Conservation (phyloP, 2,329 filamentous ascomycete species). For the Fusarium sp. region DNA sequence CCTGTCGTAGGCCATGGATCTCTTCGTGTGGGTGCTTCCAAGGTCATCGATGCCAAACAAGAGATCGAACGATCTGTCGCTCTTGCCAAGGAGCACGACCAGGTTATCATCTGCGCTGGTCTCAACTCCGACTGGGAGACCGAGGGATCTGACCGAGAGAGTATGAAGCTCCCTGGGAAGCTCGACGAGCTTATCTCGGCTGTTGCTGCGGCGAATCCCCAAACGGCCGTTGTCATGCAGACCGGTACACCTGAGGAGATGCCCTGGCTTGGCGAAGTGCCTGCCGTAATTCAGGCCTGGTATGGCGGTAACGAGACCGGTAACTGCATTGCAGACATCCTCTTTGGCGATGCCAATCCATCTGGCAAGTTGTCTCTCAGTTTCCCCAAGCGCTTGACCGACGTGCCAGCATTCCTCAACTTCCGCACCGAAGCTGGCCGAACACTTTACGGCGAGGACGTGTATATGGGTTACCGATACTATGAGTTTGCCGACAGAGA, state of each 20-base stretch:
- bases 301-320: conserved; percentile 90
- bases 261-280: conserved; percentile 71
- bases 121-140: conserved; percentile 86
- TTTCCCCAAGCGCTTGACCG: conserved; percentile 74
- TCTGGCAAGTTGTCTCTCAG: conserved; percentile 79
- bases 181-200: conserved; percentile 76
- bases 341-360: conserved; percentile 80
- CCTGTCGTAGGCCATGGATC: conserved; percentile 68
- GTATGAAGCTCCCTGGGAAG: conserved; percentile 79
- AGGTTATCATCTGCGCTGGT: conserved; percentile 81
- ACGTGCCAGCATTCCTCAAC: conserved; percentile 82
- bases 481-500: conserved; percentile 76
- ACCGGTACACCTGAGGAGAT: conserved; percentile 80
- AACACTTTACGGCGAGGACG: conserved; percentile 80
- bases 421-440: conserved; percentile 76
- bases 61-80: conserved; percentile 74
- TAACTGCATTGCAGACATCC: conserved; percentile 80
- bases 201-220: conserved; percentile 73
- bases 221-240: conserved; percentile 79
- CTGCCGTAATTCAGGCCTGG: conserved; percentile 79
- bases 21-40: conserved; percentile 70
- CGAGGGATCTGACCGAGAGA: conserved; percentile 81
- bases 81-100: conserved; percentile 75
- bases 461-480: conserved; percentile 84
- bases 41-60: conserved; percentile 65